Evolutionary conservation across 257 asterid species (phyloP), one percentile per base, ranked within the genome.

Genomic region (Mentha longifolia): DNA sequence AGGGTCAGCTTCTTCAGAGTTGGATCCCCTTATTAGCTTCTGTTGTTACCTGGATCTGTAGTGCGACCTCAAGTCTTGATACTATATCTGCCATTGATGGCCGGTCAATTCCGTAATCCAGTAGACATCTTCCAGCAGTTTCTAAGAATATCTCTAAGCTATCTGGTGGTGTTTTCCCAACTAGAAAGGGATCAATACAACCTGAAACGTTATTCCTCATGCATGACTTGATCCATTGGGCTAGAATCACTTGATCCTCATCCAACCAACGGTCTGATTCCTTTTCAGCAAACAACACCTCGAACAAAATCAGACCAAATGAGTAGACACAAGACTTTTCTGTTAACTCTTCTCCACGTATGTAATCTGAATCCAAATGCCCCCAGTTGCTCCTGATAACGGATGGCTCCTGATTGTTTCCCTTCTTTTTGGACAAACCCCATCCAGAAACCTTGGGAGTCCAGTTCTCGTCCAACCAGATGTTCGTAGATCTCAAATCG

Each of bases 311-410:
- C 77, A 84, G 71, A 7, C 94, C 94, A 30, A 82, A 77, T 20
- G 89, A 87, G 86, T 77, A 87, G 72, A 79, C 83, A 35, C 71
- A 79, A 31, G 92, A 84, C 78, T 79, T 85, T 45, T 85, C 92
- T 33, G 79, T 85, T 67, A 37, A 30, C 9, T 70, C 55, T 22
- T 75, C 81, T 57, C 79, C 89, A 7, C 86, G 85, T 47, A 89
- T 20, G 67, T 74, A 85, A 75, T 84, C 89, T 6, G 96, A 89
- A 72, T 89, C 89, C 81, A 84, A 47, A 70, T 39, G 10, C 15
- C 72, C 77, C 82, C 82, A 76, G 42, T 76, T 78, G 19, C 79
- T 77, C 64, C 76, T 73, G 62, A 16, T 71, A 42, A 33, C 66
- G n/a, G 58, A 52, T 10, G 73, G 73, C 41, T 22, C 80, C 11